Evolutionary conservation across 257 asterid genomes (phyloP).

Genomic region (Cordia subcordata): DNA sequence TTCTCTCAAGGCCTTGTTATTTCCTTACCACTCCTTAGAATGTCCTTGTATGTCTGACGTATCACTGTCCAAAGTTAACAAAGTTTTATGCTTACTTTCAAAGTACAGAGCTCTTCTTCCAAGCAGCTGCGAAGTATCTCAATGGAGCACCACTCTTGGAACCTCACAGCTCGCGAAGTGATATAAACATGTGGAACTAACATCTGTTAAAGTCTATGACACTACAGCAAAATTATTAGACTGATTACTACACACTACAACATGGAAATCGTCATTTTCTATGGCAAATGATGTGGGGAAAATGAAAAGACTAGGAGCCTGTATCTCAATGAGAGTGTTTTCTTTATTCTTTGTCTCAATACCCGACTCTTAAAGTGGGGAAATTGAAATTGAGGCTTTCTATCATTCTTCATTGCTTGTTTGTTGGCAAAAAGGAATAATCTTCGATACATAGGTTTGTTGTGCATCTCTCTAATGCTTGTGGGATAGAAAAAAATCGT

Average conservation of each 20-base stretch:
- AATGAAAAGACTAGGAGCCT: neutral
- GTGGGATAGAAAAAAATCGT: no score
- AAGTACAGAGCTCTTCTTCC: conserved; percentile 1
- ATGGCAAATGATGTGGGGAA: neutral
- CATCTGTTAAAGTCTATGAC: neutral
- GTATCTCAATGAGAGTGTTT: no score
- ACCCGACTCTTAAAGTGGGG: no score
- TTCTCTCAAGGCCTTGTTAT: neutral
- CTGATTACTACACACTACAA: neutral
- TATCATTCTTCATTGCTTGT: no score
- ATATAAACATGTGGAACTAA: neutral
- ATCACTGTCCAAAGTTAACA: neutral
- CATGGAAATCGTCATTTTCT: neutral
- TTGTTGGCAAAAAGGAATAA: no score
- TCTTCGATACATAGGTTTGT: no score
- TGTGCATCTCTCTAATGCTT: no score
- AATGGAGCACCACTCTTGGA: neutral
- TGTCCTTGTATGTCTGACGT: neutral
- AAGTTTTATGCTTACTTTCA: neutral
- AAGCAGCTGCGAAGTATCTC: conserved; percentile 1
- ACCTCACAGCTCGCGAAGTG: neutral
- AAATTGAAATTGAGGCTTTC: no score
- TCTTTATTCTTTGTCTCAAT: no score
- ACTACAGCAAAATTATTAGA: neutral
- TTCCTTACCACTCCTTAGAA: neutral